A percentile compares a stretch with the other conserved stretches of the same genome.
These are phyloP conservation scores for Metarhizium humberi DNA, from an alignment of 2,329 filamentous ascomycete species.

Conservation along the genomic window DNA sequence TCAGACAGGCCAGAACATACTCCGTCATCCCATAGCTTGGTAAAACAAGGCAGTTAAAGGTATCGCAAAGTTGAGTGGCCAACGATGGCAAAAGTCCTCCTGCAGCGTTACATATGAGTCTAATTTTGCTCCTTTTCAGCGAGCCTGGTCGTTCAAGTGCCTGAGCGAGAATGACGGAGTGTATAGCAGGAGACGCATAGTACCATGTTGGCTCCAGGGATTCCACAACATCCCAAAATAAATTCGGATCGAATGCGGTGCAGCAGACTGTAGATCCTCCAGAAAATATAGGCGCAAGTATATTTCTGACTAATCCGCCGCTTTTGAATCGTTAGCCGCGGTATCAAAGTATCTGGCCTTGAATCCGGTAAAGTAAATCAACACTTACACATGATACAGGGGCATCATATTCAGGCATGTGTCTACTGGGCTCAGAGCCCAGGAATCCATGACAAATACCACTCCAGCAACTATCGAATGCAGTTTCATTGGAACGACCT, in stretches of 20 bases:
- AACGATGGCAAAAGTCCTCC: conserved; percentile 42
- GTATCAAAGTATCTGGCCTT: neutral
- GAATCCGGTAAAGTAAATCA: neutral
- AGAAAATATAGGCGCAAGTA: conserved; percentile 44
- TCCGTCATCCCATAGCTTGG: conserved; percentile 53
- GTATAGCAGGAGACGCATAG: conserved; percentile 49
- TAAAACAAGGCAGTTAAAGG: conserved; percentile 41
- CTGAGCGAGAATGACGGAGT: conserved; percentile 42
- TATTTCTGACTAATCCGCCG: conserved; percentile 43
- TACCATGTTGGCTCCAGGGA: conserved; percentile 43
- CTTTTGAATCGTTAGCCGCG: conserved; percentile 15
- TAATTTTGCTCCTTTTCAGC: conserved; percentile 32
- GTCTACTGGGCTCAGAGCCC: conserved; percentile 36
- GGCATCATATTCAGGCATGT: conserved; percentile 52
- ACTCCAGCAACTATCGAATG: conserved; percentile 42
- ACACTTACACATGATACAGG: conserved; percentile 43
- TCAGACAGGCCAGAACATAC: conserved; percentile 13
- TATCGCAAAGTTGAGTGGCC: conserved; percentile 36
- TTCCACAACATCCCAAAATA: conserved; percentile 47
- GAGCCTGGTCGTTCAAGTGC: conserved; percentile 28
- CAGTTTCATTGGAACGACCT: conserved; percentile 43
- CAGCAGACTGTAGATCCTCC: conserved; percentile 46
- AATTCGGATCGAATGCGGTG: conserved; percentile 40
- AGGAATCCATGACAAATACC: conserved; percentile 42
- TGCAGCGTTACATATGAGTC: conserved; percentile 47